A percentile compares a stretch with the other conserved stretches of the same genome.
Evolutionary conservation across 2,329 filamentous ascomycete genomes (phyloP).

Genomic region (Cordyceps militaris): DNA sequence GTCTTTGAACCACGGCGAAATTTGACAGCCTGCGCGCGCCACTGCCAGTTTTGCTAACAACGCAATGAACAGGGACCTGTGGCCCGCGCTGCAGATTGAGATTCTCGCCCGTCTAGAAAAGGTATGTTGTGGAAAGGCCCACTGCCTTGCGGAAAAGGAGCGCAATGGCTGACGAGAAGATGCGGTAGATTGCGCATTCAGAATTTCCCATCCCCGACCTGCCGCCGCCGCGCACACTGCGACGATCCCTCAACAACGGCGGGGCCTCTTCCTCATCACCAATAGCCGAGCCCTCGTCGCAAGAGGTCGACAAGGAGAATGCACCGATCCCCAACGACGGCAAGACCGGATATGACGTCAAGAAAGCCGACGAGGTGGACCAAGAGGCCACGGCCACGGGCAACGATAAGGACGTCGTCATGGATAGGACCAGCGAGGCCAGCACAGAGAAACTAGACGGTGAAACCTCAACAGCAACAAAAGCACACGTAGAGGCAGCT

Average conservation of each 20-base stretch:
- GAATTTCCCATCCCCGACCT: constrained; percentile 67
- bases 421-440: background rate
- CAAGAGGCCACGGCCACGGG: background rate
- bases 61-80: constrained; percentile 49
- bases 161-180: background rate
- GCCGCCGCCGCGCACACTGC: constrained; percentile 36
- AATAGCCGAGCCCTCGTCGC: constrained; percentile 36
- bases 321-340: constrained; percentile 36
- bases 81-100: constrained; percentile 59
- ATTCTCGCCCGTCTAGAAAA: constrained; percentile 63
- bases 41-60: constrained; percentile 7
- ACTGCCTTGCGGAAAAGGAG: background rate
- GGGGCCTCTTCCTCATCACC: constrained; percentile 39
- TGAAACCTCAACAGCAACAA: background rate
- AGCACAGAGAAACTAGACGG: background rate
- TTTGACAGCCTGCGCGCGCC: background rate
- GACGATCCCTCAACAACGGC: constrained; percentile 16
- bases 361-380: background rate
- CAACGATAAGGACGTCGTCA: constrained; percentile 17
- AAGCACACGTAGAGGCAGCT: background rate
- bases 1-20: constrained; percentile 19
- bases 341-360: background rate
- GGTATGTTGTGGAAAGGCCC: too few species aligned
- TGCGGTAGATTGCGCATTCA: constrained; percentile 62
- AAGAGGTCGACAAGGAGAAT: constrained; percentile 65